These are phyloP conservation scores for Phytophthora rubi DNA, from an alignment of 352 stramenopile species.

Conservation along the genomic window DNA sequence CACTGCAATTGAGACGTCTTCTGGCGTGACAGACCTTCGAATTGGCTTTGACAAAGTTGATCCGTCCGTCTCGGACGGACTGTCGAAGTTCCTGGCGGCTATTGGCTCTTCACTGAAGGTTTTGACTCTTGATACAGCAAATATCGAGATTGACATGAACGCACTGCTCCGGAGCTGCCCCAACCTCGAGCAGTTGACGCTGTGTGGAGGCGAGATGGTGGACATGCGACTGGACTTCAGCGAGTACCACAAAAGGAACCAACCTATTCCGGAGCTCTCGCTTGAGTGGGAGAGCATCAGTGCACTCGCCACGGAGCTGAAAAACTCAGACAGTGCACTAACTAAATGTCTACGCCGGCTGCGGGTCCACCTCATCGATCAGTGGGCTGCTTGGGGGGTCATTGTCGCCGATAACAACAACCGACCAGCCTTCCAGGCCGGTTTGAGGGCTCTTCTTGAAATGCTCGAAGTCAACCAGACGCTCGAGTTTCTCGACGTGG, in stretches of 20 bases:
- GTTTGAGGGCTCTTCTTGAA: constrained; percentile 7
- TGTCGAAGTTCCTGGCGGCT: constrained; percentile 6
- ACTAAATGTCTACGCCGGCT: constrained; percentile 23
- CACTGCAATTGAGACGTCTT: neutral
- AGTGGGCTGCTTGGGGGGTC: constrained; percentile 19
- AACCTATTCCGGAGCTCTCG: constrained; percentile 9
- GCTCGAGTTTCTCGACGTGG: constrained; percentile 26
- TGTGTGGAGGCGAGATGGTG: neutral
- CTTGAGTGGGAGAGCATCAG: constrained; percentile 10
- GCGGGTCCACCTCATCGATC: constrained; percentile 18
- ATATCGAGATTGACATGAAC: constrained; percentile 11
- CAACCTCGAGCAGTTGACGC: neutral
- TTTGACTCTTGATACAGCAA: constrained; percentile 5
- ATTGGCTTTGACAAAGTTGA: constrained; percentile 11
- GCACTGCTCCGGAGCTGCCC: constrained; percentile 5
- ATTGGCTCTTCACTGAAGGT: constrained; percentile 13
- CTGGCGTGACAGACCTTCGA: constrained; percentile 4
- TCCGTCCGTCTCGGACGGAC: constrained; percentile 3
- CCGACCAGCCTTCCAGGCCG: constrained; percentile 20
- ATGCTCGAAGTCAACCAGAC: constrained; percentile 20
- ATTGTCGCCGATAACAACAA: constrained; percentile 16
- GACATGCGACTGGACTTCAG: constrained; percentile 23
- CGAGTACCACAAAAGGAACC: constrained; percentile 12
- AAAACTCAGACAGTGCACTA: neutral
- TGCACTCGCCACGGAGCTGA: constrained; percentile 1